Evolutionary conservation across 2,329 filamentous ascomycete genomes (phyloP).

Genomic region (Byssoonygena ceratinophila): DNA sequence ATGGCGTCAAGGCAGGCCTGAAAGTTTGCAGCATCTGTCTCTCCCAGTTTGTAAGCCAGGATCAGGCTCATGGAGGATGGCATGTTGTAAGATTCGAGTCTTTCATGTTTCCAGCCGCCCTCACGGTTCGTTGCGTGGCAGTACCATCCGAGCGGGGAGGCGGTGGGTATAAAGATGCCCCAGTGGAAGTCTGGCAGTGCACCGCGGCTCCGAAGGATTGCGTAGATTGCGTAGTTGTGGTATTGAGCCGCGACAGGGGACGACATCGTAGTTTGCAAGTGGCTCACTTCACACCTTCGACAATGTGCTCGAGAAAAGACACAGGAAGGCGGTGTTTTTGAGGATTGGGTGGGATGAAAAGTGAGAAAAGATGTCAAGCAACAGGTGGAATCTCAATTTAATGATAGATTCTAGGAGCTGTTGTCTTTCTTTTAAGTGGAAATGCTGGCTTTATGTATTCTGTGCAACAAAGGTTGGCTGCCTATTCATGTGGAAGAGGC

Average conservation of each 20-base stretch:
- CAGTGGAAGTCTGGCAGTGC: slow-evolving; percentile 10
- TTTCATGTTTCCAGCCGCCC: slow-evolving; percentile 12
- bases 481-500: too few species aligned
- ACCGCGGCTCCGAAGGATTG: slow-evolving; percentile 11
- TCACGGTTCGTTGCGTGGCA: slow-evolving; percentile 13
- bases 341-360: too few species aligned
- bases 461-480: too few species aligned
- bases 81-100: background rate
- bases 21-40: background rate
- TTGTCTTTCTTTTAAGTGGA: too few species aligned
- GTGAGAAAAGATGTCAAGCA: too few species aligned
- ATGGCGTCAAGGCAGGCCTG: slow-evolving; percentile 3
- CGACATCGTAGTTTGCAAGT: background rate
- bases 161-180: slow-evolving; percentile 13
- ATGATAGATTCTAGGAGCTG: too few species aligned
- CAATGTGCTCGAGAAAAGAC: too few species aligned
- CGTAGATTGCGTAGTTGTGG: slow-evolving; percentile 14
- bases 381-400: too few species aligned
- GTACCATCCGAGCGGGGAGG: background rate
- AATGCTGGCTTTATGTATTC: too few species aligned
- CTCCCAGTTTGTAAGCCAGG: slow-evolving; percentile 7
- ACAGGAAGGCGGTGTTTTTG: too few species aligned
- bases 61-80: slow-evolving; percentile 12
- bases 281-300: too few species aligned
- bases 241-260: slow-evolving; percentile 4